phyloP scores from a whole-genome alignment of 2,329 filamentous ascomycete species.

The Macrophomina pseudophaseolina region DNA sequence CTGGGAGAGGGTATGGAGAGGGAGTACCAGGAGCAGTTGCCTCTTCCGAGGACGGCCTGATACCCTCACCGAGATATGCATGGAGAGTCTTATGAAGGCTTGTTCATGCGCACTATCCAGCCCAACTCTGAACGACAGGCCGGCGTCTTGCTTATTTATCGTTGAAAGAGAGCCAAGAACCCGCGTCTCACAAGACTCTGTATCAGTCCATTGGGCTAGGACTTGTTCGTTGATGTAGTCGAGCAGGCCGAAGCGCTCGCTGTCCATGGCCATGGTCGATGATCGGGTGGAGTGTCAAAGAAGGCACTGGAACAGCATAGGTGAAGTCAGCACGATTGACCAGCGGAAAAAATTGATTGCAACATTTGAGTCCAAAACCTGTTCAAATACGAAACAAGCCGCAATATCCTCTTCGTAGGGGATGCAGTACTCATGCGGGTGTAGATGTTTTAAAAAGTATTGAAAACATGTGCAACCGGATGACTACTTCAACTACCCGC shows the following conservation, averaged over 20 bases:
- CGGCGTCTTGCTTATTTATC: conserved; percentile 19
- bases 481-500: no score
- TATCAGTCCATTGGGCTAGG: conserved; percentile 18
- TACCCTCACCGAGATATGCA: conserved; percentile 10
- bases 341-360: not conserved
- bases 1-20: conserved; percentile 3
- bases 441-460: no score
- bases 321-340: conserved; percentile 5
- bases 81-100: conserved; percentile 18
- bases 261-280: not conserved
- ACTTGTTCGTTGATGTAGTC: conserved; percentile 17
- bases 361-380: not conserved
- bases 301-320: not conserved
- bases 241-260: not conserved
- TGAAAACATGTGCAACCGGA: no score
- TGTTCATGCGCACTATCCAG: conserved; percentile 1
- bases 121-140: conserved; percentile 4
- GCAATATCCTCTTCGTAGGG: no score
- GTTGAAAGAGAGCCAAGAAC: conserved; percentile 12
- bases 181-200: not conserved
- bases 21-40: conserved; percentile 9
- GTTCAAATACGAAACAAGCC: not conserved
- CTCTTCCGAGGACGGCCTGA: not conserved
- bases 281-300: no score
- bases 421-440: no score